Base-by-base conservation (phyloP, 805 yeast species). In the Wickerhamiella brachini region DNA sequence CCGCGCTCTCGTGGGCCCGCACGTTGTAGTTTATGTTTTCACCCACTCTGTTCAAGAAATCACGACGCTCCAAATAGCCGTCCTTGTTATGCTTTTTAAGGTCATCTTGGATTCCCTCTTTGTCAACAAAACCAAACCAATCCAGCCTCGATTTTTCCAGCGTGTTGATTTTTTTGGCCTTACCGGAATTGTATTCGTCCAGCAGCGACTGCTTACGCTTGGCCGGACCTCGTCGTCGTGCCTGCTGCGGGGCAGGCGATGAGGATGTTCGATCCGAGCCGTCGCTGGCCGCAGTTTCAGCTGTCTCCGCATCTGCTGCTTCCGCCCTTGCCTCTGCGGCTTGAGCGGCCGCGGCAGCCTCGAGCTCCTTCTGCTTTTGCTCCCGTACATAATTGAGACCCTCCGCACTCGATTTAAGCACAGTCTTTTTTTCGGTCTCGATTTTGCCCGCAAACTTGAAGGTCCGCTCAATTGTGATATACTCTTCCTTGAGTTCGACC, bases 51-150 rank as follows among this genome's bases (percentile, higher is more conserved):
- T 76, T 73, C 61, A 93, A 71, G 75, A 93, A 93, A 57, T 85
- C 96, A 65, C 90, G 97, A 62, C 80, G 87, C 55, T 86, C 95
- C 61, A 93, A 69, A 67, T 81, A 93, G 8, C 98, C 98, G 49
- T 81, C 93, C 70, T 85, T 89, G 64, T 88, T 89, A 62, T 82
- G 83, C 51, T 77, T 74, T 47, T 74, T 75, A 62, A 93, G 75
- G 55, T 93, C 98, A 57, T 86, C 96, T 49, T 77, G 74, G 46
- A 93, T 81, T 51, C 88, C 88, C 56, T 81, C 80, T 56, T 83
- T 76, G 67, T 90, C 97, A 29, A 93, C 96, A 68, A 85, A 88
- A 46, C 85, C 79, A 0, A 95, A 94, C 95, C 97, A 93, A 67
- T 93, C 98, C 48, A 93, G 72, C 55, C 95, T 73, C 1, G 95